phyloP scores from a whole-genome alignment of 371 early-diverging fungal genomes.

The Mycotypha africana region DNA sequence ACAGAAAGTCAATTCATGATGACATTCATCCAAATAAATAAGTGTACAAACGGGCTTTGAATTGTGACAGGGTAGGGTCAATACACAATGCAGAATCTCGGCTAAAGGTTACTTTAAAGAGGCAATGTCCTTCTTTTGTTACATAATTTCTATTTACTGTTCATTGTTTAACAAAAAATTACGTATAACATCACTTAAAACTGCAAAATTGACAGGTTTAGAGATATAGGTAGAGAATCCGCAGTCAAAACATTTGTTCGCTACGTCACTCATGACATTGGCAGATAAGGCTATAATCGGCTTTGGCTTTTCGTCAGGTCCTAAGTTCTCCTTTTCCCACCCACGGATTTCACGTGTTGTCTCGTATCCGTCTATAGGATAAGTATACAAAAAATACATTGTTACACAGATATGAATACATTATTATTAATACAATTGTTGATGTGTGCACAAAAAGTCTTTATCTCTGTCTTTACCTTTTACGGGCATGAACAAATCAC shows the following conservation, averaged over 20 bases:
- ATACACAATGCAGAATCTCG: slow-evolving; percentile 9
- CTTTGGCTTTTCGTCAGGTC: slow-evolving; percentile 26
- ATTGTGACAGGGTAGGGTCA: slow-evolving; percentile 2
- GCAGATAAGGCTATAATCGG: slow-evolving; percentile 62
- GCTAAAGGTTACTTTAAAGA: slow-evolving; percentile 4
- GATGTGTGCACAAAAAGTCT: not conserved
- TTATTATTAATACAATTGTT: not conserved
- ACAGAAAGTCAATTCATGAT: no score
- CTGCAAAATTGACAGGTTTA: slow-evolving; percentile 62
- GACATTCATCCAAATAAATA: no score
- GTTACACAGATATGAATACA: not conserved
- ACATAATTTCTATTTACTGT: no score
- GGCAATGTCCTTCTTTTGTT: no score
- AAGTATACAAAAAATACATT: not conserved
- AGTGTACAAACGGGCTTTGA: not conserved
- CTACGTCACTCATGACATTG: slow-evolving; percentile 64
- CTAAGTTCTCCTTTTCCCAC: slow-evolving; percentile 44
- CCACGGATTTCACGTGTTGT: slow-evolving; percentile 54
- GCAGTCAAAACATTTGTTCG: slow-evolving; percentile 43
- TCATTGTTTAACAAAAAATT: slow-evolving; percentile 23
- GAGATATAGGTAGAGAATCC: slow-evolving; percentile 60
- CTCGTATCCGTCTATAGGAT: slow-evolving; percentile 53
- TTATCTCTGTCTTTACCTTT: no score
- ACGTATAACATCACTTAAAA: slow-evolving; percentile 54
- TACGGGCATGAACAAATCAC: slow-evolving; percentile 64